Percentiles rank a stretch among this genome's conserved stretches.
phyloP scores from a whole-genome alignment of 768 basidiomycete species.

The Lactarius psammicola region DNA sequence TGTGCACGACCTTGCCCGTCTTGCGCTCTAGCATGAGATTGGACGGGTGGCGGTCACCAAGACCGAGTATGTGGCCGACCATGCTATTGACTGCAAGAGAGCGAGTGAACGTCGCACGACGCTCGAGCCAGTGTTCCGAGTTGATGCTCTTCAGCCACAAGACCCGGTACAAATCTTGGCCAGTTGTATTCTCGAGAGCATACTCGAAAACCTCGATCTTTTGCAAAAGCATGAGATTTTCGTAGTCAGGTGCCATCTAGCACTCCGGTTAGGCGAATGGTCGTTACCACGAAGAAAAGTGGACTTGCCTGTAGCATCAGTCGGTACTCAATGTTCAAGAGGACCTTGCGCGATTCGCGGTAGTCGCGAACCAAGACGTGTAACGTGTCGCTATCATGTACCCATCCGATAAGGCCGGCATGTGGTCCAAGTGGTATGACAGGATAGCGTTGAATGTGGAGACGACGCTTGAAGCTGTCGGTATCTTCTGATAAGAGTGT shows the following conservation, averaged over 20 bases:
- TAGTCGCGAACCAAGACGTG: slow-evolving; percentile 96
- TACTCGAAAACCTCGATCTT: slow-evolving; percentile 99
- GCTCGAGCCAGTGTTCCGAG: slow-evolving; percentile 97
- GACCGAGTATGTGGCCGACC: slow-evolving; percentile 96
- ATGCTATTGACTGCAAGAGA: slow-evolving; percentile 96
- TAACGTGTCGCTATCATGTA: slow-evolving; percentile 91
- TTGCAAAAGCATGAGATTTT: slow-evolving; percentile 88
- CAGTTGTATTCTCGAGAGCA: slow-evolving; percentile 96
- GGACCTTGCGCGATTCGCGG: slow-evolving; percentile 92
- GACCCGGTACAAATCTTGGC: slow-evolving; percentile 95
- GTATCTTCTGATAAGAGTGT: slow-evolving; percentile 90
- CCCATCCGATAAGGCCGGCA: slow-evolving; percentile 93
- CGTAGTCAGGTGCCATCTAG: slow-evolving; percentile 99
- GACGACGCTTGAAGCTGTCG: slow-evolving; percentile 91
- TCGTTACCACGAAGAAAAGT: not conserved
- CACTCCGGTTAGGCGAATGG: not conserved
- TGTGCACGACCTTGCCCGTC: slow-evolving; percentile 94
- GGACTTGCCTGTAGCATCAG: slow-evolving; percentile 85
- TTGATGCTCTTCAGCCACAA: slow-evolving; percentile 94
- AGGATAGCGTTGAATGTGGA: slow-evolving; percentile 90
- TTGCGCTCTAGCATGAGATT: slow-evolving; percentile 90
- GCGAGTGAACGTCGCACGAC: slow-evolving; percentile 92
- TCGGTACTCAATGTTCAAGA: slow-evolving; percentile 98
- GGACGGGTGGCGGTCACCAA: slow-evolving; percentile 97
- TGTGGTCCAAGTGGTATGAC: slow-evolving; percentile 95